phyloP scores from a whole-genome alignment of 768 basidiomycete species.

The Daedalea quercina region DNA sequence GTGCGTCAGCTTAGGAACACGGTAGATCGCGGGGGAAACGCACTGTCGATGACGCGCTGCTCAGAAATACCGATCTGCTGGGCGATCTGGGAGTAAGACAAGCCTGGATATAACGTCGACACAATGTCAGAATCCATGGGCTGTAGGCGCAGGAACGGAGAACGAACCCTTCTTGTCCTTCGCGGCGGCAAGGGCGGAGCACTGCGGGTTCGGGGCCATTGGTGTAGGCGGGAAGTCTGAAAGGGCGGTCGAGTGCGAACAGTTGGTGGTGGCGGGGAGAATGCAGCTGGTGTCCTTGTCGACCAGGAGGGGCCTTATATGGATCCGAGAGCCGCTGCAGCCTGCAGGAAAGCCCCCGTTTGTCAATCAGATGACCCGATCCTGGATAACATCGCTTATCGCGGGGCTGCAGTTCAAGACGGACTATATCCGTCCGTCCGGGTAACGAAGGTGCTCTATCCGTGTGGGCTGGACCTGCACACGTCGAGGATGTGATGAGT shows the following conservation, averaged over 20 bases:
- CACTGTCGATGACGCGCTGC: constrained; percentile 50
- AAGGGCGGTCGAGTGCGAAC: background rate
- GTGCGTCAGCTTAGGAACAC: background rate
- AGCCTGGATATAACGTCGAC: constrained; percentile 28
- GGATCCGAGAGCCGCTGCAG: background rate
- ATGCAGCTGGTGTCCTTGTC: background rate
- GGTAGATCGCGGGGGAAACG: constrained; percentile 13
- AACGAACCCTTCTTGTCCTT: constrained; percentile 41
- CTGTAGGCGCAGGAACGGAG: background rate
- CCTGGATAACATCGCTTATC: background rate
- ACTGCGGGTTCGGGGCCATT: constrained; percentile 50
- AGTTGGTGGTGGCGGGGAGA: background rate
- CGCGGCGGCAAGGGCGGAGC: constrained; percentile 51
- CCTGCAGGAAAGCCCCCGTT: background rate
- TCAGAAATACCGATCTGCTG: constrained; percentile 31
- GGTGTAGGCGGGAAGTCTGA: constrained; percentile 2
- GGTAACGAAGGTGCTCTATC: too few relatives aligned
- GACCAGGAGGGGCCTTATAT: background rate
- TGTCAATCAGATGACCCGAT: constrained; percentile 2
- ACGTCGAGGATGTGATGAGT: too few relatives aligned
- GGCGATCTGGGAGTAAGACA: constrained; percentile 46
- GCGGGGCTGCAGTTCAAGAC: background rate
- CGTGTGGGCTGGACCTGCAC: too few relatives aligned
- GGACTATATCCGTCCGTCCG: too few relatives aligned
- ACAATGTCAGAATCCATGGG: background rate